Conservation (phyloP, 257 asterid genomes). For the Solanum pimpinellifolium region DNA sequence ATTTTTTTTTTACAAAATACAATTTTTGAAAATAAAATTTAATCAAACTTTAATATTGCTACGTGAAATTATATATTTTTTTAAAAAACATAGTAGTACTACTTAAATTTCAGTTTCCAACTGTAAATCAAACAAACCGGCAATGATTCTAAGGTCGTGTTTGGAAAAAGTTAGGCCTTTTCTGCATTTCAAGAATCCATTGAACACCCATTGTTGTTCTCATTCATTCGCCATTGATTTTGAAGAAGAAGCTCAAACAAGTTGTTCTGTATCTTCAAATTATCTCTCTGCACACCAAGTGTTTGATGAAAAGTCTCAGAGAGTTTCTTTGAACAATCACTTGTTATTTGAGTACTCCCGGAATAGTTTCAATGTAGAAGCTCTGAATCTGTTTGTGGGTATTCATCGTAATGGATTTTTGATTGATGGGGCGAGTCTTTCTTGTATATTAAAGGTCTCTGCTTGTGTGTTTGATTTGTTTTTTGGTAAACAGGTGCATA, state of each 20-base stretch:
- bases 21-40: no score
- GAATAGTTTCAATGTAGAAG: slow-evolving; percentile 32
- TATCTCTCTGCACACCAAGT: slow-evolving; percentile 15
- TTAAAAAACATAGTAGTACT: neutral
- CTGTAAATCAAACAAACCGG: neutral
- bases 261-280: neutral
- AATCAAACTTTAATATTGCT: no score
- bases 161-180: slow-evolving; percentile 14
- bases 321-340: slow-evolving; percentile 47
- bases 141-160: slow-evolving; percentile 31
- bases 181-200: slow-evolving; percentile 6
- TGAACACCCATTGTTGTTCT: slow-evolving; percentile 9
- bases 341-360: slow-evolving; percentile 56
- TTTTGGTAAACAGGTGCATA: slow-evolving; percentile 60
- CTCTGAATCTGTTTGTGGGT: slow-evolving; percentile 29
- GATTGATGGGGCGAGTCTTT: slow-evolving; percentile 52
- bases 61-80: no score
- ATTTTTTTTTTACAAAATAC: rapidly evolving
- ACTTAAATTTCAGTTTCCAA: neutral
- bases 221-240: slow-evolving; percentile 12
- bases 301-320: slow-evolving; percentile 41
- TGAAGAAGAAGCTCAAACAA: neutral
- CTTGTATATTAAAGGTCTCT: slow-evolving; percentile 64
- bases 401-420: slow-evolving; percentile 35
- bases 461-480: slow-evolving; percentile 28